Percentiles rank a stretch among this genome's conserved stretches.
Conservation (phyloP, 768 basidiomycete genomes). For the Lactarius vividus region DNA sequence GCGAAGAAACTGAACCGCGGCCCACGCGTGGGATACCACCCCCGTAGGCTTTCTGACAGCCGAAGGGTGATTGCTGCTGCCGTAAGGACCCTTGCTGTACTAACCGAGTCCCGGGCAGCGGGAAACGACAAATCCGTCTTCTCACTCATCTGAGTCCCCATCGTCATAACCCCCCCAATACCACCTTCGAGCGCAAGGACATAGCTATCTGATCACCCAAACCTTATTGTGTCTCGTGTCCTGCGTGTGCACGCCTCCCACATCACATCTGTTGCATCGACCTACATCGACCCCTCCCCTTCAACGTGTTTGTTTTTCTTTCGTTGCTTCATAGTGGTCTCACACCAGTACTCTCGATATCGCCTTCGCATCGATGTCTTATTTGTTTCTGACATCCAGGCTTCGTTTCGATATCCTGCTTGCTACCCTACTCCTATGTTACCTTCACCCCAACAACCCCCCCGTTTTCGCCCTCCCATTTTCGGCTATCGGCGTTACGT, state of each 20-base stretch:
- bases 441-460: background rate
- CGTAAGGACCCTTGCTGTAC: background rate
- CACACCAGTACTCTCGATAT: constrained; percentile 13
- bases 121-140: constrained; percentile 6
- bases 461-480: background rate
- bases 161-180: background rate
- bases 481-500: background rate
- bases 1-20: background rate
- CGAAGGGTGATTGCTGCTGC: background rate
- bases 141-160: background rate
- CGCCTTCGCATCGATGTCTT: constrained; percentile 7
- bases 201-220: background rate
- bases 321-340: constrained; percentile 12
- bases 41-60: background rate
- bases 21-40: background rate
- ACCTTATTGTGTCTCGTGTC: constrained; percentile 3
- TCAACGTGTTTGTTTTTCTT: constrained; percentile 8
- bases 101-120: background rate
- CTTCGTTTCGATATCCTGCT: constrained; percentile 18
- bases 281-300: background rate
- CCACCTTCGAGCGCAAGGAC: constrained; percentile 3
- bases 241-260: background rate
- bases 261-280: constrained; percentile 8
- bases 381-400: constrained; percentile 13
- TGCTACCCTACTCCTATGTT: constrained; percentile 1